Evolutionary conservation across 768 basidiomycete genomes (phyloP), one percentile per base, ranked within the genome.

Genomic region (Sarcomyxa edulis): DNA sequence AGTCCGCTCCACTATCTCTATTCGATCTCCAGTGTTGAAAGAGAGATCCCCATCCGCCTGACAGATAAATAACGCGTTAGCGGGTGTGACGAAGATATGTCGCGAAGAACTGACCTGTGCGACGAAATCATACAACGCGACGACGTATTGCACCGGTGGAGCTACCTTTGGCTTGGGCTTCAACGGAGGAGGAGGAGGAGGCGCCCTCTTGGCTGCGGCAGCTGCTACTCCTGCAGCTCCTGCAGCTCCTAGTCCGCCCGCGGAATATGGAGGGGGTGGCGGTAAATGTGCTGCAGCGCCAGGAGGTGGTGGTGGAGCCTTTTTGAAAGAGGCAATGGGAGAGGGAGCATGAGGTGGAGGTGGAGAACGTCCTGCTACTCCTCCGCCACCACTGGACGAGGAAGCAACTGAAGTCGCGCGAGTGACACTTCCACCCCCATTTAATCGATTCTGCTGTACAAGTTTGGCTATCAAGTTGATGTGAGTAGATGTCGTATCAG

Each of bases 41-140:
- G 83, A 84, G 40, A 98, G 65, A 60, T 98, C 95, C 2, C 95
- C 95, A 0, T 87, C 91, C 27, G 93, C 88, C 78, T 88, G 47
- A 36, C 8, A 11, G 15, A 9, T 0, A 22, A 18, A 21, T 31
- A 7, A 32, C 11, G 16, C 10, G 12, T 32, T 30, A 24, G 18
- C 18, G 7, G 21, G 7, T 18, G 6, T n/a, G n/a, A 14, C 7
- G 24, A 9, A n/a, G n/a, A n/a, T n/a, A n/a, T n/a, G n/a, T n/a
- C n/a, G n/a, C n/a, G n/a, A 6, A 31, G n/a, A 14, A 53, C 67
- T 38, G 53, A 80, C 83, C 74, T 95, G 93, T 14, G 96, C 91
- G 24, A 71, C 73, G 56, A 95, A 99, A 59, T 99, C 96, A 55
- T 96, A 99, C 53, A 98, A 55, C 21, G 96, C 96, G 7, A 89